Percentiles rank a stretch among this genome's conserved stretches.
Evolutionary conservation across 2,329 filamentous ascomycete species (phyloP).

Genomic region (Botrytis pseudocinerea): DNA sequence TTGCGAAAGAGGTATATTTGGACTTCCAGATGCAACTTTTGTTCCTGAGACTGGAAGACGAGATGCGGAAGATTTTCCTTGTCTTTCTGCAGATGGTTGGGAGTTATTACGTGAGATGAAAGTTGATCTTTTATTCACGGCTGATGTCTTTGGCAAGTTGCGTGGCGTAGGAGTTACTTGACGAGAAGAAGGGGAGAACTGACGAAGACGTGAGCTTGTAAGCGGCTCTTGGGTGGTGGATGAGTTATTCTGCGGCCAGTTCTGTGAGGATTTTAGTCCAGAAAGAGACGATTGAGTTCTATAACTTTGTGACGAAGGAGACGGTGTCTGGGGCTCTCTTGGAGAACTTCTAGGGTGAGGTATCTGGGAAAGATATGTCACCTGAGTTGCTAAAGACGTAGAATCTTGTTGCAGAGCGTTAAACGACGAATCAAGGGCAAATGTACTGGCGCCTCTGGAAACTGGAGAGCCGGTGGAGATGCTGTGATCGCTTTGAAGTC

Average conservation of each 20-base stretch:
- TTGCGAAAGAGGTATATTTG: not conserved
- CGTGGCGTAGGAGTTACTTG: not conserved
- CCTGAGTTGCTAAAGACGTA: not conserved
- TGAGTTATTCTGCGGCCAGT: not conserved
- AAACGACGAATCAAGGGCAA: not conserved
- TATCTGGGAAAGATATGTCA: not conserved
- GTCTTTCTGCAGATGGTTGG: not conserved
- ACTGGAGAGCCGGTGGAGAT: slow-evolving; percentile 19
- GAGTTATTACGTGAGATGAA: not conserved
- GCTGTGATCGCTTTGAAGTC: not conserved
- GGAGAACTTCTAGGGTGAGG: not conserved
- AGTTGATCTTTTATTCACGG: not conserved
- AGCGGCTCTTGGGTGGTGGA: not conserved
- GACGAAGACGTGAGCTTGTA: not conserved
- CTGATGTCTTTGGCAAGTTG: not conserved
- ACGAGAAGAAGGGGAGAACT: not conserved
- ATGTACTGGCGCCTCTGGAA: not conserved
- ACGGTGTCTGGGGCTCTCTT: not conserved
- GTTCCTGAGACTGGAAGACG: slow-evolving; percentile 4
- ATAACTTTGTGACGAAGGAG: not conserved
- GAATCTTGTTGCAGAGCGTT: not conserved
- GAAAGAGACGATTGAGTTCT: not conserved
- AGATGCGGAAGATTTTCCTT: not conserved
- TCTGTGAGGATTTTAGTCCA: not conserved
- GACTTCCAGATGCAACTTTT: not conserved